These are phyloP conservation scores for Ophiocytium majus DNA, from an alignment of 352 stramenopile genomes.

Conservation along the genomic window DNA sequence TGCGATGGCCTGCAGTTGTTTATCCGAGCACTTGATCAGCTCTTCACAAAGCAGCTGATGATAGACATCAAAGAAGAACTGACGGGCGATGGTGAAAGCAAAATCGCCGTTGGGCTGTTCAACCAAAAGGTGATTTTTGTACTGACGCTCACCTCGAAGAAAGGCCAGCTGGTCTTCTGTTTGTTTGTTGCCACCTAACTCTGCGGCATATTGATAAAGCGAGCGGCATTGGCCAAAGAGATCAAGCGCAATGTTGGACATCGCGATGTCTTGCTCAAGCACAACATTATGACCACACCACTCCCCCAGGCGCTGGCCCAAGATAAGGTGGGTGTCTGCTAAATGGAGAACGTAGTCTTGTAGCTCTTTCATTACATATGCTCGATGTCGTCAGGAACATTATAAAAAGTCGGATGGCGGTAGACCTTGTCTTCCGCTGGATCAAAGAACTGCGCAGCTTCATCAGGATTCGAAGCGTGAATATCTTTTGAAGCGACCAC, in stretches of 20 bases:
- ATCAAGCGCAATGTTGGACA: not conserved
- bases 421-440: constrained; percentile 3
- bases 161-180: constrained; percentile 3
- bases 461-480: not conserved
- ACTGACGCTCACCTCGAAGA: not conserved
- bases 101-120: not conserved
- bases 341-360: not conserved
- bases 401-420: constrained; percentile 6
- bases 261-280: not conserved
- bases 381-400: not conserved
- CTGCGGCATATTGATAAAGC: not conserved
- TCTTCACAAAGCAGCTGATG: too few species aligned
- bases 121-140: not conserved
- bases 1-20: not conserved
- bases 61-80: not conserved
- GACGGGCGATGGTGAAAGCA: not conserved
- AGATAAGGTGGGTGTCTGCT: not conserved
- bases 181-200: not conserved
- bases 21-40: not conserved
- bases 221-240: not conserved
- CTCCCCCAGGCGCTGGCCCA: not conserved
- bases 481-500: not conserved
- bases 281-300: not conserved
- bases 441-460: not conserved
- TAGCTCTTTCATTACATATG: constrained; percentile 14